Base-by-base conservation (phyloP, 257 asterid species). In the Solanum bulbocastanum region DNA sequence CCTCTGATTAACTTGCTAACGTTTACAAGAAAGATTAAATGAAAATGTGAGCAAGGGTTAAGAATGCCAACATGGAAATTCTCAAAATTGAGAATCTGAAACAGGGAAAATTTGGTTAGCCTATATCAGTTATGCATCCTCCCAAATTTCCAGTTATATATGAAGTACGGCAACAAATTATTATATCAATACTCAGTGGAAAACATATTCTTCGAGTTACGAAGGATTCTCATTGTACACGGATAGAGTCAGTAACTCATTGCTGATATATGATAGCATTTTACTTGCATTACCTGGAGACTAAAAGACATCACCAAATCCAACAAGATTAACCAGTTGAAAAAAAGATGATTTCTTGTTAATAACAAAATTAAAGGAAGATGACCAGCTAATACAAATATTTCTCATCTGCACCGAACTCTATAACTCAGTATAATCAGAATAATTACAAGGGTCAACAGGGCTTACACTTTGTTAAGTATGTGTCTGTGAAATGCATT, bases 401-500 rank as follows among this genome's bases (percentile, higher is more conserved):
- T 60, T 40, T 30, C 60, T 85, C 62, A 68, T 68, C 87, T 49
- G 22, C 60, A 49, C 44, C 82, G 4, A 85, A 68, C 69, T 30
- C 68, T 39, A 85, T 32, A 65, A 46, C 87, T 39, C 76, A 68
- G 79, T 85, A 85, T 65, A 16, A 22, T 71, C n/a, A 30, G 68
- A 39, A 73, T 73, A 39, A 86, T 27, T 68, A 73, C 88, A 86
- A 65, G 20, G 71, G 85, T 66, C 37, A 65, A 89, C 88, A 92
- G 86, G 92, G 88, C 91, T 90, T 92, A 89, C 91, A 91, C 89
- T 92, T 89, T 37, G 81, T 68, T 85, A 85, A 85, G 90, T 83
- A 89, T 87, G 86, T 71, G 86, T 86, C 86, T 88, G 92, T 78
- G 18, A 88, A 91, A 86, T 88, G 91, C 89, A 88, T 92, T 89